Evolutionary conservation across 1,139 yeast species (phyloP), one percentile per base, ranked within the genome.

Genomic region (Magnusiomyces tetraspermus): DNA sequence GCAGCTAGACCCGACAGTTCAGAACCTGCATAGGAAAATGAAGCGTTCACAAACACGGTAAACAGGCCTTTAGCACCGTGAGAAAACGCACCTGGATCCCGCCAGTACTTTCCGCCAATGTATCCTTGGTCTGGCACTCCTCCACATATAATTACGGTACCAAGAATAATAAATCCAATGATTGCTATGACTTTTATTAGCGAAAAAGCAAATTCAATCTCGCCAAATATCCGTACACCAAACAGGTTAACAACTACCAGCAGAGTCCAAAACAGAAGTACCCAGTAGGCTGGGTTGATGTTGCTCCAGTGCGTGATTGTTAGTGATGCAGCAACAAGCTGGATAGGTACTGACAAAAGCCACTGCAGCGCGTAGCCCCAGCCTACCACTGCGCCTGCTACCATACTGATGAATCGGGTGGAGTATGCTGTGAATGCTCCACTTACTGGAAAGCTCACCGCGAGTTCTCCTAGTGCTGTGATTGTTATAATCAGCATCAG

Each of bases 301-400:
- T 47, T 30, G 13, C 46, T 19, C 90, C 92, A 85, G 66, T 71
- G 87, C 57, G 77, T 73, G 55, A 85, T 77, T 23, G 87, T 79
- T 70, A 85, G 77, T 2, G 90, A 76, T 4, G 92, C 87, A 22
- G 95, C 89, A 48, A 84, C 87, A 58, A 87, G 70, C 64, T 87
- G 95, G 55, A 86, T 72, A 0, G 95, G 94, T 58, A 87, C 71
- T 24, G 84, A 84, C 55, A 85, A 79, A 46, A 85, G 69, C 92
- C 94, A 86, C 72, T 83, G 88, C 62, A 86, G 67, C 53, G 84
- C 84, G 67, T 86, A 87, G 67, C 84, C 85, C 88, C 90, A 85
- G 51, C 89, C 85, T 62, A 83, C 79, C 28, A 90, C 83, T 65
- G 83, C 83, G n/a, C 89, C 89, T 77, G 86, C 77, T 11, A 87